Percentiles rank a stretch among this genome's conserved stretches.
phyloP scores from a whole-genome alignment of 78 protist genomes.

The Mantamonas sphyraenae region DNA sequence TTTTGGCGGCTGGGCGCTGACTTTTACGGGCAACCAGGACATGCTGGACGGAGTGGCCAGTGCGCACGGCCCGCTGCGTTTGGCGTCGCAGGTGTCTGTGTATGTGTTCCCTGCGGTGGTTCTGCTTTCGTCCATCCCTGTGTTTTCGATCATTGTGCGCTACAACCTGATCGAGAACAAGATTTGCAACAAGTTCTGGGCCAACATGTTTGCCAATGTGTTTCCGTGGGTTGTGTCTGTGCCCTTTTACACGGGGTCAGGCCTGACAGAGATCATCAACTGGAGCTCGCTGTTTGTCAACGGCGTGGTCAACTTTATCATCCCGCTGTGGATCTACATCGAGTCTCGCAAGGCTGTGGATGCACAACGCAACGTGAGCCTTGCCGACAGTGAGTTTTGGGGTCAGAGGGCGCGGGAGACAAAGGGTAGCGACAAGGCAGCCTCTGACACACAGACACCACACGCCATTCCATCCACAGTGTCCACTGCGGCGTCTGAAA shows the following conservation, averaged over 20 bases:
- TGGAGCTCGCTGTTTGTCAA: conserved; percentile 14
- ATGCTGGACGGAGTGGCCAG: not conserved
- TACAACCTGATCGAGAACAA: conserved; percentile 27
- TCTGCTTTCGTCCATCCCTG: conserved; percentile 23
- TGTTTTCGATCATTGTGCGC: conserved; percentile 23
- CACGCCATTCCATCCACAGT: too few species aligned
- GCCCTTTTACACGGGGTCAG: conserved; percentile 15
- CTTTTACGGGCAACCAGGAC: not conserved
- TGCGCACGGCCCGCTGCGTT: not conserved
- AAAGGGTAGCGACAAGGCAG: too few species aligned
- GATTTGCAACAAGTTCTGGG: conserved; percentile 2
- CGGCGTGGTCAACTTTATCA: conserved; percentile 14
- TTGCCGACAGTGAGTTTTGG: too few species aligned
- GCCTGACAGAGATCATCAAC: conserved; percentile 1
- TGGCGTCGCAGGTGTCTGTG: not conserved
- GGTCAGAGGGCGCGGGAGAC: too few species aligned
- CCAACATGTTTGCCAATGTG: conserved; percentile 16
- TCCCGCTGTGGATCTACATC: conserved; percentile 15
- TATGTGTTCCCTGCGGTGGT: conserved; percentile 18
- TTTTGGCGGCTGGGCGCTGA: not conserved
- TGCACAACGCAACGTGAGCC: too few species aligned
- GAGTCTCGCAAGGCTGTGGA: not conserved
- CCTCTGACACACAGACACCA: too few species aligned
- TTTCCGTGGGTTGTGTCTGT: conserved; percentile 32
- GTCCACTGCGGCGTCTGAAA: too few species aligned